A percentile compares a stretch with the other conserved stretches of the same genome.
These are phyloP conservation scores for Pythium periplocum DNA, from an alignment of 352 stramenopile genomes.

Conservation along the genomic window DNA sequence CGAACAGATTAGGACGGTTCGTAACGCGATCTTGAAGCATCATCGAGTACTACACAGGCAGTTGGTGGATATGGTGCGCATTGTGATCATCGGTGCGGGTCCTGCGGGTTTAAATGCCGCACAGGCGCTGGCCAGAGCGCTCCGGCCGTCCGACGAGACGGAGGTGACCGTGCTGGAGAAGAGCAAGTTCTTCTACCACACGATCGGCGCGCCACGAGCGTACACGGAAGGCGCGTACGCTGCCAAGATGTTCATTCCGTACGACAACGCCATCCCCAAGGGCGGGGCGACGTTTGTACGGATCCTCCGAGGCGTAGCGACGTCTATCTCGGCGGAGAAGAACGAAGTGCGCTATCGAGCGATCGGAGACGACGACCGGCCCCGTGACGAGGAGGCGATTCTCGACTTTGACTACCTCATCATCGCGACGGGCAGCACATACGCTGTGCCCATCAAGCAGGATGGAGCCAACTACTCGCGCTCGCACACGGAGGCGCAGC, in stretches of 20 bases:
- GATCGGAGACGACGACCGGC: slow-evolving; percentile 18
- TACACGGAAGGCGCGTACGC: slow-evolving; percentile 28
- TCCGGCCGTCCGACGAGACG: slow-evolving; percentile 18
- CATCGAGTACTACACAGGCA: too few species aligned
- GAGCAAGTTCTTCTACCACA: slow-evolving; percentile 33
- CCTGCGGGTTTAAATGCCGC: slow-evolving; percentile 25
- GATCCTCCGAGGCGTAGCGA: slow-evolving; percentile 21
- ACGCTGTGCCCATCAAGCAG: slow-evolving; percentile 12
- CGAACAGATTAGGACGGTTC: too few species aligned
- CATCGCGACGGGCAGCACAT: slow-evolving; percentile 14
- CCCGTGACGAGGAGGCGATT: slow-evolving; percentile 6
- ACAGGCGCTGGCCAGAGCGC: slow-evolving; percentile 22
- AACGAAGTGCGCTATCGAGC: slow-evolving; percentile 20
- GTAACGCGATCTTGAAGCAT: too few species aligned
- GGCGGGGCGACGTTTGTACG: slow-evolving; percentile 7
- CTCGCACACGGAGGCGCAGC: slow-evolving; percentile 18
- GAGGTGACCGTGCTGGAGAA: slow-evolving; percentile 37
- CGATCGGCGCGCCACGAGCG: slow-evolving; percentile 25
- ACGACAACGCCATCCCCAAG: slow-evolving; percentile 24
- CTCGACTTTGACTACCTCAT: slow-evolving; percentile 16
- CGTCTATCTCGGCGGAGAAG: slow-evolving; percentile 16
- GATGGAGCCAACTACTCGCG: not conserved
- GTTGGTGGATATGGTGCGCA: slow-evolving; percentile 9
- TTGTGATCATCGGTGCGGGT: slow-evolving; percentile 31
- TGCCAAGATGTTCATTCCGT: slow-evolving; percentile 32